These are phyloP conservation scores for Trametes sanguinea DNA, from an alignment of 768 basidiomycete genomes.

Conservation along the genomic window DNA sequence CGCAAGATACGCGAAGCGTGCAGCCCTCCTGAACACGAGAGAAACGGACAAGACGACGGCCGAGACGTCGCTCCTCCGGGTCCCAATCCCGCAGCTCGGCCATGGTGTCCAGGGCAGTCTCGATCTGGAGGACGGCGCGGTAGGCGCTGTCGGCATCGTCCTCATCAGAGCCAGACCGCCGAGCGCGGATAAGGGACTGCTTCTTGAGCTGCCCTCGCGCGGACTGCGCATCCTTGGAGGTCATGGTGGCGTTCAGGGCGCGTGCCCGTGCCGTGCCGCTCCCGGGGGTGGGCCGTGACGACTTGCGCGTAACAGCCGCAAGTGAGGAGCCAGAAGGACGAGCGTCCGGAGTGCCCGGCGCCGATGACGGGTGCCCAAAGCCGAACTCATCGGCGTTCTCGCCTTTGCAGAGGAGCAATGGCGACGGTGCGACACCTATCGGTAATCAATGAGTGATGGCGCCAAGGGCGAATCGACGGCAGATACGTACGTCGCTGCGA, in stretches of 20 bases:
- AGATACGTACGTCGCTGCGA: conserved; percentile 45
- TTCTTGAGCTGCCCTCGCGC: conserved; percentile 23
- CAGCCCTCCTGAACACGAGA: conserved; percentile 75
- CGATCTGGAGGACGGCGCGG: conserved; percentile 53
- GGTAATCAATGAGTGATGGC: conserved; percentile 3
- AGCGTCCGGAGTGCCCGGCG: conserved; percentile 11
- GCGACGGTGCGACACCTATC: conserved; percentile 13
- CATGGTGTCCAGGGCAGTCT: conserved; percentile 56
- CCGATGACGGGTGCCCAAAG: conserved; percentile 5
- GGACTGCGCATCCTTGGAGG: conserved; percentile 6
- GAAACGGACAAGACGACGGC: conserved; percentile 88
- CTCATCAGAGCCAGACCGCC: conserved; percentile 31
- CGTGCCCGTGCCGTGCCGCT: conserved; percentile 14
- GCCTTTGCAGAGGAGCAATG: conserved; percentile 16
- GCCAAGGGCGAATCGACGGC: background rate
- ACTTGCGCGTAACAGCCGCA: conserved; percentile 42
- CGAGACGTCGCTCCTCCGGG: conserved; percentile 61
- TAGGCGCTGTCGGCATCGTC: conserved; percentile 42
- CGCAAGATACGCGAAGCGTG: conserved; percentile 76
- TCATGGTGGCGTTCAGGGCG: conserved; percentile 9
- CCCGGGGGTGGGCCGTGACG: conserved; percentile 36
- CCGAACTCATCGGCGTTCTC: conserved; percentile 5
- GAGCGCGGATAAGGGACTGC: conserved; percentile 29
- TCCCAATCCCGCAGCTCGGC: conserved; percentile 53
- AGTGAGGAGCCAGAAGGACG: conserved; percentile 30